Conservation (phyloP, 2,329 filamentous ascomycete genomes). For the Ceratocystis harringtonii region DNA sequence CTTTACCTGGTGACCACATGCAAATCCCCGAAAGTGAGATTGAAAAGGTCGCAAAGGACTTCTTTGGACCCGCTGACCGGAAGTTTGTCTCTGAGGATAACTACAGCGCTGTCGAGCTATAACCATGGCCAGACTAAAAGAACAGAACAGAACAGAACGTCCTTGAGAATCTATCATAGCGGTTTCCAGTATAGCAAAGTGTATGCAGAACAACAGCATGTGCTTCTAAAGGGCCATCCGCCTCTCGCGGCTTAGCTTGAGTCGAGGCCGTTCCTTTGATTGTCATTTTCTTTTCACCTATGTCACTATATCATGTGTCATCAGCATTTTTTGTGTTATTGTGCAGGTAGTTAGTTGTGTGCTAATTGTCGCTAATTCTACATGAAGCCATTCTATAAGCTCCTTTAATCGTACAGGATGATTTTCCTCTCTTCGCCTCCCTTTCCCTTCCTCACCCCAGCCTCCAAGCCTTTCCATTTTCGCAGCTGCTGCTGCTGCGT, state of each 20-base stretch:
- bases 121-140: neutral
- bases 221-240: neutral
- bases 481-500: neutral
- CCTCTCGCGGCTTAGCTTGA: too few species aligned
- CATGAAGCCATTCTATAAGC: conserved; percentile 16
- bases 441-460: neutral
- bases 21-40: conserved; percentile 52
- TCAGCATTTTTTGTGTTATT: neutral
- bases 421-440: conserved; percentile 5
- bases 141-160: neutral
- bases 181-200: neutral
- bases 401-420: conserved; percentile 18
- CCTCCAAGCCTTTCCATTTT: neutral
- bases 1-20: conserved; percentile 70
- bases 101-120: conserved; percentile 8
- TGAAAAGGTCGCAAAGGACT: conserved; percentile 48
- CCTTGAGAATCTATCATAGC: neutral
- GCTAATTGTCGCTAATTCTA: conserved; percentile 16
- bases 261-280: neutral
- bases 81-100: conserved; percentile 21
- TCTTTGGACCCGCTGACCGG: conserved; percentile 42
- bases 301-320: neutral
- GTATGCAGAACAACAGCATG: neutral
- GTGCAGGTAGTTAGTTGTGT: conserved; percentile 10
- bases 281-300: neutral